Conservation (phyloP, 2,329 filamentous ascomycete genomes). For the Cercospora sp. region DNA sequence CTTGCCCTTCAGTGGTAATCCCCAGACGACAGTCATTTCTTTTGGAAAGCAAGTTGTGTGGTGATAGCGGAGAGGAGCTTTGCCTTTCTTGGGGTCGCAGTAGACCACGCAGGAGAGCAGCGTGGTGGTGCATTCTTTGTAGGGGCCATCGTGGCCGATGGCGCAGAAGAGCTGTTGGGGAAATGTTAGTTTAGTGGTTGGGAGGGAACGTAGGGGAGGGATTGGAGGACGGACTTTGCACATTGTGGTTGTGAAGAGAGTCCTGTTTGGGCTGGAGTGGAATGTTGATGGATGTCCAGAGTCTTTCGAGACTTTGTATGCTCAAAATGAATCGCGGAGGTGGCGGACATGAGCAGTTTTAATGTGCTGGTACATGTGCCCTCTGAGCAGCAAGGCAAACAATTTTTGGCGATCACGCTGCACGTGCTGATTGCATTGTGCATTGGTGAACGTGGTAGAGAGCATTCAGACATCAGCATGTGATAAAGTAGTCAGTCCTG, state of each 20-base stretch:
- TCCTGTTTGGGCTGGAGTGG: background rate
- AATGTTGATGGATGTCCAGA: background rate
- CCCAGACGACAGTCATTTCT: constrained; percentile 8
- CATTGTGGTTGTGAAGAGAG: background rate
- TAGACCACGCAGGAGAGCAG: constrained; percentile 4
- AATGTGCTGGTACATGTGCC: background rate
- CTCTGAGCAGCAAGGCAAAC: background rate
- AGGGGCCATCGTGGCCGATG: constrained; percentile 9
- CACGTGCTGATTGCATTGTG: background rate
- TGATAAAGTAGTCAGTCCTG: background rate
- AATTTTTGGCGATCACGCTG: background rate
- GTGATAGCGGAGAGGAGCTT: background rate
- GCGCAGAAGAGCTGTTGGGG: constrained; percentile 9
- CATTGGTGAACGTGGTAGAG: background rate
- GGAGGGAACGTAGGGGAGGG: background rate
- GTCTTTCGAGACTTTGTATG: background rate
- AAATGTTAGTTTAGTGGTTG: background rate
- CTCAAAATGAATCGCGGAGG: background rate
- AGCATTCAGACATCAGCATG: background rate
- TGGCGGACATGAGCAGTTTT: background rate
- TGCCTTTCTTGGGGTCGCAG: constrained; percentile 2
- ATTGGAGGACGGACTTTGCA: background rate
- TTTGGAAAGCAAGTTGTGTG: constrained; percentile 8
- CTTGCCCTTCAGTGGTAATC: background rate
- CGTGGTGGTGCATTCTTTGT: constrained; percentile 3